Conservation (phyloP, 768 basidiomycete species). For the Favolaschia claudopus region DNA sequence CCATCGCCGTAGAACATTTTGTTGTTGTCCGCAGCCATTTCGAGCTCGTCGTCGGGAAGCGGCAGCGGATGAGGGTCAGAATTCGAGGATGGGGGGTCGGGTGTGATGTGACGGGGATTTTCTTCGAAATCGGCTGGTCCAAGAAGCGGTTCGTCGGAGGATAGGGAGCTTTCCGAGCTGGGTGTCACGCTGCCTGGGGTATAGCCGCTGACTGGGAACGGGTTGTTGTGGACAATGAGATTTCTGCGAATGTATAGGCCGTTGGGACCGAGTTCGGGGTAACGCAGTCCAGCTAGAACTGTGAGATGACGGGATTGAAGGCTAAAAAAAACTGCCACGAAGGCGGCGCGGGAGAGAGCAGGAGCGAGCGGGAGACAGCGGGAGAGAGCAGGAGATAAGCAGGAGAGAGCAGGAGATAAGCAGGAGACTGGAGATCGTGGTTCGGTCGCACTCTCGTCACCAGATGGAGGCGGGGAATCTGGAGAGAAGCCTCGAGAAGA, state of each 20-base stretch:
- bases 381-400: too few species aligned
- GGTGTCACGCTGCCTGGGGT: background rate
- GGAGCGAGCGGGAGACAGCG: too few species aligned
- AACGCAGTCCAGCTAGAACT: too few species aligned
- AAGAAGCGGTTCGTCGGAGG: background rate
- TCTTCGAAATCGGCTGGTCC: background rate
- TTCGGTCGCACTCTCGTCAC: too few species aligned
- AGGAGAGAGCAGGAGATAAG: too few species aligned
- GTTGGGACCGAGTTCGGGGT: background rate
- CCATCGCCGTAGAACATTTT: constrained; percentile 1
- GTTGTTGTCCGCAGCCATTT: background rate
- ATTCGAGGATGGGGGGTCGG: background rate
- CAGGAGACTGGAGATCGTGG: too few species aligned
- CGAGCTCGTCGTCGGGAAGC: background rate
- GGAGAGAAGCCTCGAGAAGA: too few species aligned
- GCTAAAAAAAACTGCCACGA: too few species aligned
- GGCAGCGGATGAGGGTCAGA: background rate
- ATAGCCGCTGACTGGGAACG: background rate
- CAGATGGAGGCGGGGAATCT: too few species aligned
- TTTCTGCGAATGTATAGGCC: background rate
- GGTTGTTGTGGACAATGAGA: background rate
- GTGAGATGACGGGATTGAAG: too few species aligned
- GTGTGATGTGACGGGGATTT: background rate
- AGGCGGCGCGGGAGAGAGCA: too few species aligned
- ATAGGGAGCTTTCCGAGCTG: background rate